Evolutionary conservation across 2,329 filamentous ascomycete species (phyloP), one percentile per base, ranked within the genome.

Genomic region (Rhinocladiella mackenziei): DNA sequence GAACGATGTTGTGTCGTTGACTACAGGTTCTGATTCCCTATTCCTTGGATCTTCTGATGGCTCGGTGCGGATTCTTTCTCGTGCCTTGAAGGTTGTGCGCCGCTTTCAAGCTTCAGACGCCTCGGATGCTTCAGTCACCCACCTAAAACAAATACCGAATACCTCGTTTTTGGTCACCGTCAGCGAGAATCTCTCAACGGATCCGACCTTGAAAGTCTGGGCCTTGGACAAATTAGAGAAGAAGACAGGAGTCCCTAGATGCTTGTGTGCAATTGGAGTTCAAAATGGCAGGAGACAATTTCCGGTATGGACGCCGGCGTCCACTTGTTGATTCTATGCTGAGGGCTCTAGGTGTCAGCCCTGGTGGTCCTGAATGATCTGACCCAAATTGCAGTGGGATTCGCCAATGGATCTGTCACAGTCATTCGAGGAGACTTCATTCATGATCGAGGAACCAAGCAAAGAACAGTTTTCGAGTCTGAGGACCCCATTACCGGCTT

Each of bases 151-250:
- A 68, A 78, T 97, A 20, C 85, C 89, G 53, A 86, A 86, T 25
- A 95, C 89, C 1, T 83, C 87, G 41, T 68, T 95, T 51, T 74
- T 98, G 19, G 81, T 96, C 25, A 97, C 92, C 0, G 58, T 73
- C 32, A 64, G 84, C 67, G 92, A 98, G 66, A 89, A 97, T 59
- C 72, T 96, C 39, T 85, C 85, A 28, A 84, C 78, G 58, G 89
- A 97, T 58, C 91, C 92, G 0, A 77, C 91, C 14, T 68, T 98
- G 48, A 97, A 95, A 65, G 91, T 97, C n/a, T 98, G 92, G 92
- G 91, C 88, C 15, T 73, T 98, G 56, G 89, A 97, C 63, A 94
- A 89, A 67, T 76, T 84, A 3, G 88, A 94, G 56, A 97, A 92
- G 76, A 97, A 94, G 75, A 94, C 87, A 3, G 89, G 89, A 30